Percentiles rank a stretch among this genome's conserved stretches.
These are phyloP conservation scores for Colletotrichum magnum DNA, from an alignment of 2,329 filamentous ascomycete genomes.

Conservation along the genomic window DNA sequence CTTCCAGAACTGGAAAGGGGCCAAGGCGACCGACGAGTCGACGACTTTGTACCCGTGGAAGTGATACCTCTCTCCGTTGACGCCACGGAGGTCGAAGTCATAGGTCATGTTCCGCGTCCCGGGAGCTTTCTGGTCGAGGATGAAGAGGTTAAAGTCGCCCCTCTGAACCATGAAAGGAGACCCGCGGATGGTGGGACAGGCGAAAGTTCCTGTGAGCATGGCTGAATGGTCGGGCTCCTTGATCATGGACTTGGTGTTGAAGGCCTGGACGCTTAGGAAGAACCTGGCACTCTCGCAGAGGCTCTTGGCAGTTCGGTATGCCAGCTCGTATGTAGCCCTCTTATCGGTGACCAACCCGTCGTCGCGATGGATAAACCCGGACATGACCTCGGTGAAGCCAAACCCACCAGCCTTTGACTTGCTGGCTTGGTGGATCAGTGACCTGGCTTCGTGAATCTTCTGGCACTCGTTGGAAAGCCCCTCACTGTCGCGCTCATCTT, in stretches of 20 bases:
- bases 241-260: constrained; percentile 64
- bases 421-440: constrained; percentile 58
- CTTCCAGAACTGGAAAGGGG: constrained; percentile 70
- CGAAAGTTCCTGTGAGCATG: constrained; percentile 72
- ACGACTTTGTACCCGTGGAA: constrained; percentile 76
- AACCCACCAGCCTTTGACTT: constrained; percentile 64
- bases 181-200: constrained; percentile 66
- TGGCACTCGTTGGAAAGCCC: constrained; percentile 52
- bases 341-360: constrained; percentile 58
- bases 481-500: constrained; percentile 35
- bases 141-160: constrained; percentile 71
- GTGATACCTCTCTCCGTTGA: constrained; percentile 65
- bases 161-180: constrained; percentile 73
- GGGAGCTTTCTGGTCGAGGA: constrained; percentile 64
- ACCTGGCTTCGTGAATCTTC: constrained; percentile 53
- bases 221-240: constrained; percentile 63
- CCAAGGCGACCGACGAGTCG: constrained; percentile 71
- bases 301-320: constrained; percentile 66
- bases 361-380: constrained; percentile 69
- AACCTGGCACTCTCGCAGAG: constrained; percentile 70
- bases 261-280: constrained; percentile 71
- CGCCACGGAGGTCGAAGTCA: constrained; percentile 71
- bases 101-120: constrained; percentile 73
- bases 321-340: constrained; percentile 66
- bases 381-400: constrained; percentile 76